Percentiles rank a stretch among this genome's conserved stretches.
Evolutionary conservation across 2,329 filamentous ascomycete species (phyloP).

Genomic region (Domatiomyces catenatus): DNA sequence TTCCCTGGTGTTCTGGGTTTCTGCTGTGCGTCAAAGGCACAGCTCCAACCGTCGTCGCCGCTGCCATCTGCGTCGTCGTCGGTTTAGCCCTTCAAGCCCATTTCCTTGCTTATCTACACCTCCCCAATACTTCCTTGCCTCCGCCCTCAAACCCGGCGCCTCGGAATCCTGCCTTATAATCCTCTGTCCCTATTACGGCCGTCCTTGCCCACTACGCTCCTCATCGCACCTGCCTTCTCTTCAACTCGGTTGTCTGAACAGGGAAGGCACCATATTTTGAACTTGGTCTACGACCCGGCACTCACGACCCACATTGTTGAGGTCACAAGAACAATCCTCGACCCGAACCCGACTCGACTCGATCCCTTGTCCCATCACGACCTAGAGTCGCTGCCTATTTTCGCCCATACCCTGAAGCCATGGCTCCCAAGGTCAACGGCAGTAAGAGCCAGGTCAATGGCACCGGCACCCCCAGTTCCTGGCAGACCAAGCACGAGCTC

Average conservation of each 20-base stretch:
- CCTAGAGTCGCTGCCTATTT: slow-evolving; percentile 16
- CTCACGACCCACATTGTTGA: not conserved
- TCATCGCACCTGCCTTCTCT: slow-evolving; percentile 1
- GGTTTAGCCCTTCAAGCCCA: not conserved
- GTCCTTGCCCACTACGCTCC: slow-evolving; percentile 5
- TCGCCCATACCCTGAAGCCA: slow-evolving; percentile 19
- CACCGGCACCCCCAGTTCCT: slow-evolving; percentile 44
- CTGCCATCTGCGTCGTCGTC: not conserved
- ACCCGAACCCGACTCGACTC: not conserved
- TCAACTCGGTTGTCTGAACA: not conserved
- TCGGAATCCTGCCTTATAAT: slow-evolving; percentile 2
- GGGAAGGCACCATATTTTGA: not conserved
- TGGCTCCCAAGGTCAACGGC: slow-evolving; percentile 21
- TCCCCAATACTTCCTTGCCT: not conserved
- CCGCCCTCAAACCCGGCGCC: slow-evolving; percentile 4
- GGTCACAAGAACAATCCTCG: not conserved
- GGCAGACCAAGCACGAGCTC: slow-evolving; percentile 66
- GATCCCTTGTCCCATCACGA: not conserved
- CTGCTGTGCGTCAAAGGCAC: not conserved
- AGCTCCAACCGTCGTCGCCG: not conserved
- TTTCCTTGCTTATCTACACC: not conserved
- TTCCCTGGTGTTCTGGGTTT: not conserved
- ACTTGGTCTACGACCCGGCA: not conserved
- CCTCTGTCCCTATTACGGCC: slow-evolving; percentile 3
- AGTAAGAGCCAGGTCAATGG: slow-evolving; percentile 34